Evolutionary conservation across 73 alveolate species (phyloP), one percentile per base, ranked within the genome.

Genomic region (Effrenium voratum): DNA sequence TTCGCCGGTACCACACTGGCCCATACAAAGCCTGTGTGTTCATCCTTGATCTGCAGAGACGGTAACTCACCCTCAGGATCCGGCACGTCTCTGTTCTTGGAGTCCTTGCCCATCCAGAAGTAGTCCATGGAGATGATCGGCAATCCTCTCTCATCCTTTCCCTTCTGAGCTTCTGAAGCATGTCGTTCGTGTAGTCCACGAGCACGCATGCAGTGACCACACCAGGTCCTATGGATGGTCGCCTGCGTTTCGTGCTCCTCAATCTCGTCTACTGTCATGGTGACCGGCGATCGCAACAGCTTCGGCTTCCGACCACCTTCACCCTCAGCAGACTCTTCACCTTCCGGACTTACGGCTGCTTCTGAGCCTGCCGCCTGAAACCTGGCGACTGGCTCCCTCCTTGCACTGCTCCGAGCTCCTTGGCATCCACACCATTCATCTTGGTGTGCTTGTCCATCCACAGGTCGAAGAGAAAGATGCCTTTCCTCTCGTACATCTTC

Each of bases 161-260:
- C 81, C 6, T 4, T 5, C 46, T 22, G 47, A 10, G 30, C 47
- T 5, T 32, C 22, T 4, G 47, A 6, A 13, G 44, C 24, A n/a
- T 70, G 46, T 22, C 81, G 3, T 22, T 70, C 46, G 34, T 34
- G 46, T 22, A 70, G 36, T 5, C 84, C 84, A 15, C 52, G 5
- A 2, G 84, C 84, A 70, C 81, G 81, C 26, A 73, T 73, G 55
- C 55, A 40, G 55, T 73, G 84, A 6, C 84, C 84, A 5, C 50
- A 38, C 84, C 50, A 38, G 24, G 36, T 73, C 4, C 81, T 22
- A 46, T 32, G 34, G 24, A 70, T 46, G 47, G 28, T 44, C 13
- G 47, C 81, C 15, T 3, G 2, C 3, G 47, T 22, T 34, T 73
- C 84, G 22, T 73, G 84, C n/a, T 73, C 84, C 36, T 40, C 52